A percentile compares a stretch with the other conserved stretches of the same genome.
Conservation (phyloP, 1,284 basidiomycete genomes). For the Amanita bisporigera region DNA sequence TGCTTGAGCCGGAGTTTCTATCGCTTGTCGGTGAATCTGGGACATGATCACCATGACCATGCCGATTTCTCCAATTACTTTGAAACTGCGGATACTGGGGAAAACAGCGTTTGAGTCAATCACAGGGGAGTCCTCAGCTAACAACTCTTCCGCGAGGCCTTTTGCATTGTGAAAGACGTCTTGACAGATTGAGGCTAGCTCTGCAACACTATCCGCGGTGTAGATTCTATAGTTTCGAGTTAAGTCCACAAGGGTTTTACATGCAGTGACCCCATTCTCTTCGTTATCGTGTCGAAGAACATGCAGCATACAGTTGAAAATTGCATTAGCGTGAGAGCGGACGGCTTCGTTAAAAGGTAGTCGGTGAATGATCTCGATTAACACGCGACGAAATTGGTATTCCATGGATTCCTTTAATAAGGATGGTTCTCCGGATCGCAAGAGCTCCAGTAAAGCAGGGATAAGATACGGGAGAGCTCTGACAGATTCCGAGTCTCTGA, state of each 20-base stretch:
- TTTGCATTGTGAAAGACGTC: slow-evolving; percentile 83
- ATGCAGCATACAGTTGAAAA: slow-evolving; percentile 82
- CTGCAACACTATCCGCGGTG: slow-evolving; percentile 78
- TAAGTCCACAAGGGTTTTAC: slow-evolving; percentile 93
- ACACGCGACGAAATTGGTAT: slow-evolving; percentile 84
- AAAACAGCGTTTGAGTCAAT: slow-evolving; percentile 64
- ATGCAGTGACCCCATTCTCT: slow-evolving; percentile 90
- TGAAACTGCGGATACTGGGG: slow-evolving; percentile 88
- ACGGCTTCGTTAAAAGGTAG: slow-evolving; percentile 85
- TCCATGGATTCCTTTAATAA: slow-evolving; percentile 83
- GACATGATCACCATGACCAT: slow-evolving; percentile 93
- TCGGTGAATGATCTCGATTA: slow-evolving; percentile 90
- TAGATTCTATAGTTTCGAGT: slow-evolving; percentile 72
- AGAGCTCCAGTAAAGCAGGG: slow-evolving; percentile 79
- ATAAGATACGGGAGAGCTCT: slow-evolving; percentile 76
- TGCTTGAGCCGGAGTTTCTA: slow-evolving; percentile 73
- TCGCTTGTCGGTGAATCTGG: slow-evolving; percentile 76
- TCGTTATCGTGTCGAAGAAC: slow-evolving; percentile 94
- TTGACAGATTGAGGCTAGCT: slow-evolving; percentile 81
- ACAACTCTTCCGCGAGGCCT: slow-evolving; percentile 76
- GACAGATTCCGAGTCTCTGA: slow-evolving; percentile 81
- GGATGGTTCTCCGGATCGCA: slow-evolving; percentile 79
- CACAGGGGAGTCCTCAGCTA: slow-evolving; percentile 65
- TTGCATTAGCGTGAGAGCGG: slow-evolving; percentile 68
- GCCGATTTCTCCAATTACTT: slow-evolving; percentile 94